Evolutionary conservation across 768 basidiomycete species (phyloP).

Genomic region (Xerocomellus intermedius): DNA sequence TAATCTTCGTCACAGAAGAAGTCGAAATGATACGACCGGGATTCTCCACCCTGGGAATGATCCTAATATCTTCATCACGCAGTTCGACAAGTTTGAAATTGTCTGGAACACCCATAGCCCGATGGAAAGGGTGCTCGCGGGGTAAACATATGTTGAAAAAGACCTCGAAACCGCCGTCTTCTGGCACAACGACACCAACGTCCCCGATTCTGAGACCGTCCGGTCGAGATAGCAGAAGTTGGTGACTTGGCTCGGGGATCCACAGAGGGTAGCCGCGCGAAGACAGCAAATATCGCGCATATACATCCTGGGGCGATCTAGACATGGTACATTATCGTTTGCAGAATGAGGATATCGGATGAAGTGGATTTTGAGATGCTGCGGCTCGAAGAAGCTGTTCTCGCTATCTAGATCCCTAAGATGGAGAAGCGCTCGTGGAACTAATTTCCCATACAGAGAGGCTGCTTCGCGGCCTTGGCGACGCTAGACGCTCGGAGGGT

Average conservation of each 20-base stretch:
- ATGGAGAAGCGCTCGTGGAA: too few relatives aligned
- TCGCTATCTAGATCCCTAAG: too few relatives aligned
- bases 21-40: constrained; percentile 4
- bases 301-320: constrained; percentile 12
- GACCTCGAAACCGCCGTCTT: constrained; percentile 35
- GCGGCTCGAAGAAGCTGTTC: not conserved
- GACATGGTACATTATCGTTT: not conserved
- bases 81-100: constrained; percentile 24
- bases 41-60: not conserved
- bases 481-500: too few relatives aligned
- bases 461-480: too few relatives aligned
- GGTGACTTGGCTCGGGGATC: constrained; percentile 29
- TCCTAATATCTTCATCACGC: not conserved
- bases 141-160: constrained; percentile 38
- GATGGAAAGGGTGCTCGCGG: constrained; percentile 24
- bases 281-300: constrained; percentile 13
- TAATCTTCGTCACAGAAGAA: not conserved
- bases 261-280: constrained; percentile 34
- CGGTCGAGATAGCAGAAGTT: constrained; percentile 18
- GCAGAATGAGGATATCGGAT: not conserved
- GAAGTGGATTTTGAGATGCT: not conserved
- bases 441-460: too few relatives aligned
- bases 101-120: constrained; percentile 21
- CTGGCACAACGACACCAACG: constrained; percentile 32
- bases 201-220: constrained; percentile 36